A percentile compares a stretch with the other conserved stretches of the same genome.
These are phyloP conservation scores for Chytriomyces sp. DNA, from an alignment of 192 early-diverging fungal genomes.

Conservation along the genomic window DNA sequence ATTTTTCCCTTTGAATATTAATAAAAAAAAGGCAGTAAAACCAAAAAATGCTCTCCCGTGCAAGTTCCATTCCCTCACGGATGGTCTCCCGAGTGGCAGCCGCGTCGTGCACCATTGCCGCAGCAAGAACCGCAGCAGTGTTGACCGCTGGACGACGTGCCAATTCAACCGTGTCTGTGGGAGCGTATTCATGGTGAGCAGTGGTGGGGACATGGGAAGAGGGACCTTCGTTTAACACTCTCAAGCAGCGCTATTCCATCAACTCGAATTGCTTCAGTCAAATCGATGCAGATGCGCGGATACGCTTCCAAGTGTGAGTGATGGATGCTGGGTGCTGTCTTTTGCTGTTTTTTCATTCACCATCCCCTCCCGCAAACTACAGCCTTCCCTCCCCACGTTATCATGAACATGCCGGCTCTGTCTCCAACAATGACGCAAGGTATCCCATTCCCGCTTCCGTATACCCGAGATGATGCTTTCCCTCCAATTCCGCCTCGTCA, in stretches of 20 bases:
- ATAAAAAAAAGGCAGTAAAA: no score
- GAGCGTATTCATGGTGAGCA: no score
- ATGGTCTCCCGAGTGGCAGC: no score
- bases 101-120: not conserved
- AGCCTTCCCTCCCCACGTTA: conserved; percentile 76
- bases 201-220: not conserved
- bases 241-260: not conserved
- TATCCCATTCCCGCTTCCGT: conserved; percentile 15
- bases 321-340: not conserved
- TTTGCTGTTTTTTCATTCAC: not conserved
- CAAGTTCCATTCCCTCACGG: no score
- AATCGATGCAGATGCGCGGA: not conserved
- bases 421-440: conserved; percentile 99
- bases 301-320: conserved; percentile 17
- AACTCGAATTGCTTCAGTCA: not conserved
- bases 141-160: not conserved
- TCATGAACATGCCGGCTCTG: conserved; percentile 95
- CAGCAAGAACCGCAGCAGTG: not conserved
- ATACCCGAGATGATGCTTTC: not conserved
- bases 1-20: no score
- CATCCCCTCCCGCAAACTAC: no score
- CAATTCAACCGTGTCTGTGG: no score
- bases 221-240: not conserved
- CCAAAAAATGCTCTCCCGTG: no score
- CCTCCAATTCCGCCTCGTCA: not conserved